Base-by-base conservation (phyloP, 179 eudicot species). In the Nepenthes alata region DNA sequence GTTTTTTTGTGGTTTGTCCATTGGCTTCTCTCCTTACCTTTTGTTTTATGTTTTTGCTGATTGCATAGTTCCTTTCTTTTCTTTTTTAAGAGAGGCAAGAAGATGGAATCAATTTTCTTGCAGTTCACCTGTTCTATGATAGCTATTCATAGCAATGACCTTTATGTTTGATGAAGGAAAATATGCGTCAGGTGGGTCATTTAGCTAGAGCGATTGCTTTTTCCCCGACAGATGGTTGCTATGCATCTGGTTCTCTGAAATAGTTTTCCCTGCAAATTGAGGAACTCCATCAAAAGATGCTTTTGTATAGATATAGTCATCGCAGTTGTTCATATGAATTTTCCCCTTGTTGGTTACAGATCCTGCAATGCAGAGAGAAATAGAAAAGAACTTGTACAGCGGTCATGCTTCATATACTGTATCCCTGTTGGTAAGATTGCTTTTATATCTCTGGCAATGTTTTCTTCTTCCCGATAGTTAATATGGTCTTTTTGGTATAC, bases 321-420 rank as follows among this genome's bases (percentile, higher is more conserved):
- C 16, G 35, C 15, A 34, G 15, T 15, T 54, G 37, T 3, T 54
- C 3, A 54, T 54, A 34, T 13, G 4, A 6, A 7, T 38, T 9
- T 38, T 61, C 9, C 48, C 37, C 34, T 63, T 51, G 55, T 38
- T 65, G 72, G 55, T 63, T 61, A 55, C 88, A 91, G 98, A 91
- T 77, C 82, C 85, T 61, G 77, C 58, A 7, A 91, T 91, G 96
- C 89, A 72, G 35, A 79, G 70, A 65, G 78, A 73, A 70, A 84
- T 91, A 69, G 83, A 82, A 61, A 85, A 74, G 75, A 80, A 80
- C 67, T 80, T 80, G 69, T 68, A 74, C 52, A 63, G 58, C 77
- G 96, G 91, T 37, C 86, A 89, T 7, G 85, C 89, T 77, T 81
- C 91, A 54, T 89, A 78, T 70, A 75, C 68, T 68, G 80, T 91